Conservation (phyloP, 306 rosid species). For the Citrullus mucosospermus region DNA sequence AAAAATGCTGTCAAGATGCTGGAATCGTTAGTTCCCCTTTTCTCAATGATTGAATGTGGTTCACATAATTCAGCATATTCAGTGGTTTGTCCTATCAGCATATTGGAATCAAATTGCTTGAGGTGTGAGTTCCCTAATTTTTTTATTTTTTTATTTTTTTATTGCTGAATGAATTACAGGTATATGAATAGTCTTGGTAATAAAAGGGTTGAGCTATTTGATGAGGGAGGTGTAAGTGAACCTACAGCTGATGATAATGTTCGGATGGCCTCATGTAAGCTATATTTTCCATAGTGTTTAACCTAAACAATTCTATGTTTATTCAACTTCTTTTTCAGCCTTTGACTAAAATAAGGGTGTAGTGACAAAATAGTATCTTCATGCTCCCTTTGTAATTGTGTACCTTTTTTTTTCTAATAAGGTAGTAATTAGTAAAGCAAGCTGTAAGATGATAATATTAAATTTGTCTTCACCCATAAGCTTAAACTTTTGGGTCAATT, state of each 20-base stretch:
- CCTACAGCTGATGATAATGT: constrained; percentile 78
- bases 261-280: constrained; percentile 78
- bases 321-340: not conserved
- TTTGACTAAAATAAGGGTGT: not conserved
- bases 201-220: constrained; percentile 88
- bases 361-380: not conserved
- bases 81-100: not conserved
- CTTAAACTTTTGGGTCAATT: no score
- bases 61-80: not conserved
- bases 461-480: no score
- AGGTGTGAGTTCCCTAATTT: constrained; percentile 4
- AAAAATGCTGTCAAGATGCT: not conserved
- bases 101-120: not conserved
- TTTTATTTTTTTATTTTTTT: not conserved
- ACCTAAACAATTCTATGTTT: not conserved
- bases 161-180: constrained; percentile 45
- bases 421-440: not conserved
- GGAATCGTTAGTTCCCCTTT: not conserved
- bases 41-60: not conserved
- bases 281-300: not conserved
- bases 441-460: no score
- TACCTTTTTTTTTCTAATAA: not conserved
- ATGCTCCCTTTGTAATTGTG: not conserved
- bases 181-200: constrained; percentile 78
- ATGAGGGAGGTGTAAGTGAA: constrained; percentile 75